Percentiles rank a stretch among this genome's conserved stretches.
phyloP scores from a whole-genome alignment of 2,329 filamentous ascomycete genomes.

The Albifimbria verrucaria region DNA sequence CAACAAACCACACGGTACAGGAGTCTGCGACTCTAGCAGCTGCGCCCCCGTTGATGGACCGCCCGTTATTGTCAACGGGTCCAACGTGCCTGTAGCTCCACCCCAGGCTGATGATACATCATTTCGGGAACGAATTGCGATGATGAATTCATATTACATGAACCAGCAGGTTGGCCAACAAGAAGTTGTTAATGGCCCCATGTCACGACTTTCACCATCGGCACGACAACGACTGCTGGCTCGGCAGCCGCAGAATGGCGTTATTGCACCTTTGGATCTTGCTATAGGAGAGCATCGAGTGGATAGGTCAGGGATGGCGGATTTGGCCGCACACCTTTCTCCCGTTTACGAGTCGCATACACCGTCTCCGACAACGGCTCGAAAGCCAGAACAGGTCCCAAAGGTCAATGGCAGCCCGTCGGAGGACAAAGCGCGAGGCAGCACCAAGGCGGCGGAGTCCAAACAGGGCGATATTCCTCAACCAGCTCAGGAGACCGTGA shows the following conservation, averaged over 20 bases:
- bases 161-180: conserved; percentile 23
- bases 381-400: conserved; percentile 46
- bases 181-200: conserved; percentile 24
- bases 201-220: conserved; percentile 27
- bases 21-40: not conserved
- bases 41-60: conserved; percentile 16
- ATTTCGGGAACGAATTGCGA: conserved; percentile 38
- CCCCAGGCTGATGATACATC: conserved; percentile 32
- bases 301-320: conserved; percentile 29
- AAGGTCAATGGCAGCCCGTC: conserved; percentile 19
- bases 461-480: conserved; percentile 8
- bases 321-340: conserved; percentile 54
- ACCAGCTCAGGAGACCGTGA: conserved; percentile 12
- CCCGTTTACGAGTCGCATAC: conserved; percentile 73
- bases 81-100: conserved; percentile 14
- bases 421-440: conserved; percentile 14
- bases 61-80: conserved; percentile 34
- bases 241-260: conserved; percentile 42
- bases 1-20: not conserved
- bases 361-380: conserved; percentile 61
- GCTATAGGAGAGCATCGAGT: conserved; percentile 44
- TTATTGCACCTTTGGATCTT: conserved; percentile 54
- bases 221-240: conserved; percentile 34
- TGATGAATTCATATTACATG: conserved; percentile 33
- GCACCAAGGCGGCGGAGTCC: conserved; percentile 12